Evolutionary conservation across 106 monocot species (phyloP).

Genomic region (Dioscorea alata): DNA sequence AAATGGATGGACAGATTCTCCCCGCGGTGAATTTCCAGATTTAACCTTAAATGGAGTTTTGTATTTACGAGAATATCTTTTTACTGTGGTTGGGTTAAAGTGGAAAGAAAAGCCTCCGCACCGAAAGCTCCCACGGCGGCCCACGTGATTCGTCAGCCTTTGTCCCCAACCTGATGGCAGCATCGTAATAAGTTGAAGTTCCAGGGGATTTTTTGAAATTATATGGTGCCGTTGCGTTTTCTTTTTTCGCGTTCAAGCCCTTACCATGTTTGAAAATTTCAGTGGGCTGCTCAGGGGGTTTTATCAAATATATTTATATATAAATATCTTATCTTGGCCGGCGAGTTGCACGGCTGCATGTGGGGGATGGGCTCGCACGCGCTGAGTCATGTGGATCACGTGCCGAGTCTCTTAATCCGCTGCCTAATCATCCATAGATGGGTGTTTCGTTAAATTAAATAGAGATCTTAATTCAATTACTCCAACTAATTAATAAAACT

Average conservation of each 20-base stretch:
- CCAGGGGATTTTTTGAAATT: neutral
- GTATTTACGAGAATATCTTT: neutral
- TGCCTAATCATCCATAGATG: neutral
- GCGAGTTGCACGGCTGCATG: neutral
- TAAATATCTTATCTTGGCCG: neutral
- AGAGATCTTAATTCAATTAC: too few species aligned
- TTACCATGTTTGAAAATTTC: neutral
- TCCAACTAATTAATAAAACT: too few species aligned
- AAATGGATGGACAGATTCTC: neutral
- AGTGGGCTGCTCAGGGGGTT: too few species aligned
- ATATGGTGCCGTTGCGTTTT: neutral
- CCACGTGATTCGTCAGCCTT: slow-evolving; percentile 15
- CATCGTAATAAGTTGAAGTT: neutral
- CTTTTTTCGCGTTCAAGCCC: neutral
- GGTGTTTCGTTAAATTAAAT: too few species aligned
- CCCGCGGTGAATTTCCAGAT: neutral
- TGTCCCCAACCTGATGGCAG: neutral
- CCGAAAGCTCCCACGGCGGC: slow-evolving; percentile 6
- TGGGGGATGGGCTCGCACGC: neutral
- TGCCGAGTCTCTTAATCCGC: slow-evolving; percentile 3
- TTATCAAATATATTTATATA: too few species aligned
- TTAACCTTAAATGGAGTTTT: neutral
- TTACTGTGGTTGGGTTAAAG: neutral
- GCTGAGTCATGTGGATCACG: slow-evolving; percentile 3
- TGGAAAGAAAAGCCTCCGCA: neutral